These are phyloP conservation scores for Fomitopsis palustris DNA, from an alignment of 1,284 basidiomycete species.

Conservation along the genomic window DNA sequence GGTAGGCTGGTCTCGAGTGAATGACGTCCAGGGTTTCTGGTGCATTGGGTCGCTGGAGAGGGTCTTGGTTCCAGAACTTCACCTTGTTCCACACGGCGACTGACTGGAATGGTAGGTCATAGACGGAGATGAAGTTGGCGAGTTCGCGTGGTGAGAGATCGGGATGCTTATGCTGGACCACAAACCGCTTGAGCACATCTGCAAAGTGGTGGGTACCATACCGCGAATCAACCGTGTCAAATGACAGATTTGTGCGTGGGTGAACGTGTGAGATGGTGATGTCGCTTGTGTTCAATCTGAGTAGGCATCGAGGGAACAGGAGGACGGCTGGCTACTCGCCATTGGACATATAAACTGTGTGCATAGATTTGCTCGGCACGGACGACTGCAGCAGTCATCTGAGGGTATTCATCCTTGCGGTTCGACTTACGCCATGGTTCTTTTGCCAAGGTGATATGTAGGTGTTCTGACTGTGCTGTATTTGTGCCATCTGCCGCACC, in stretches of 20 bases:
- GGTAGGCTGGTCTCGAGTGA: constrained; percentile 10
- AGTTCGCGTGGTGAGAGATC: not conserved
- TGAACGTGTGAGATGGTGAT: constrained; percentile 21
- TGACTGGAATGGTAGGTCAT: constrained; percentile 2
- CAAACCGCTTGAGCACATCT: constrained; percentile 25
- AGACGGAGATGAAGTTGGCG: not conserved
- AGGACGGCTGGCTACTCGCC: constrained; percentile 8
- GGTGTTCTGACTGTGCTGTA: constrained; percentile 28
- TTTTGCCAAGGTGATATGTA: constrained; percentile 33
- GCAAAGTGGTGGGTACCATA: constrained; percentile 26
- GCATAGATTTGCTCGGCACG: not conserved
- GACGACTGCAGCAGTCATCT: constrained; percentile 25
- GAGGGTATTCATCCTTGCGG: constrained; percentile 25
- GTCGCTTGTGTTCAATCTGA: not conserved
- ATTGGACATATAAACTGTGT: constrained; percentile 20
- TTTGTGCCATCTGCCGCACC: constrained; percentile 31
- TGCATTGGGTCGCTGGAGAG: not conserved
- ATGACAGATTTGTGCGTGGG: constrained; percentile 10
- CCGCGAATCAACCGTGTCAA: constrained; percentile 10
- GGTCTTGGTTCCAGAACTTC: constrained; percentile 9
- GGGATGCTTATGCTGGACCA: constrained; percentile 12
- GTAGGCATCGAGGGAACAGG: not conserved
- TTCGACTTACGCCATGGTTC: constrained; percentile 30
- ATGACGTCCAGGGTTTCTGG: constrained; percentile 2
- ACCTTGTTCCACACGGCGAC: constrained; percentile 12